Base-by-base conservation (phyloP, 371 early-diverging fungal genomes). In the Mucor indicus region DNA sequence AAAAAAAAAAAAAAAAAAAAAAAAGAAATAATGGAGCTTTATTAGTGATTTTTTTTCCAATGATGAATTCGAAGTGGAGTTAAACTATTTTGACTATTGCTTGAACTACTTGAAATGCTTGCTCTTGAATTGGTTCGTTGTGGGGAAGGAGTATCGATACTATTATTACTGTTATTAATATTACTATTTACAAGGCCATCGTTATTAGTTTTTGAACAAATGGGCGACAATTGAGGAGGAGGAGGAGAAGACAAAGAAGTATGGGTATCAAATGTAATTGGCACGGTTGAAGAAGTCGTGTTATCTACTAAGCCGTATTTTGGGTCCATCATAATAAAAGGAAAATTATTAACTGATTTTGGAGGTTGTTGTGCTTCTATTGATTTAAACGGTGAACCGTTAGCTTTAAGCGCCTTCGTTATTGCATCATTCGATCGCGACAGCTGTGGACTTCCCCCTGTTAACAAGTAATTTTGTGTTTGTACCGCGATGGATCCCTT, bases 401-500 rank as follows among this genome's bases (percentile, higher is more conserved):
- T 32, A 3, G 40, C 15, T n/a, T n/a, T n/a, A 17, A 17, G 8
- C 1, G 32, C 15, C 0, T 33, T 12, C 16, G 45, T 11, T 24
- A 35, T 15, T 16, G 50, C 41, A 5, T 29, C 25, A 16, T 11
- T 41, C 1, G 48, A 23, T 15, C 25, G 16, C 22, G 27, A 27
- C 11, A 31, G 21, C 11, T 7, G 15, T 21, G 40, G 22, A 29
- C 9, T 1, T n/a, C n/a, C 48, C 19, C 27, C 41, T 31, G 40
- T 21, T 31, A 52, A n/a, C 4, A 59, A 13, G 9, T 53, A 49
- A 17, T 59, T 59, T 27, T 48, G 48, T 25, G 53, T 51, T 17
- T 61, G 61, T 3, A 55, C 56, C 2, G 42, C 55, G 32, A 61
- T 52, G 0, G 61, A 50, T 17, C 61, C 61, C 32, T 52, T 55